phyloP scores from a whole-genome alignment of 495 filamentous ascomycete genomes.

The Cercophora samala region DNA sequence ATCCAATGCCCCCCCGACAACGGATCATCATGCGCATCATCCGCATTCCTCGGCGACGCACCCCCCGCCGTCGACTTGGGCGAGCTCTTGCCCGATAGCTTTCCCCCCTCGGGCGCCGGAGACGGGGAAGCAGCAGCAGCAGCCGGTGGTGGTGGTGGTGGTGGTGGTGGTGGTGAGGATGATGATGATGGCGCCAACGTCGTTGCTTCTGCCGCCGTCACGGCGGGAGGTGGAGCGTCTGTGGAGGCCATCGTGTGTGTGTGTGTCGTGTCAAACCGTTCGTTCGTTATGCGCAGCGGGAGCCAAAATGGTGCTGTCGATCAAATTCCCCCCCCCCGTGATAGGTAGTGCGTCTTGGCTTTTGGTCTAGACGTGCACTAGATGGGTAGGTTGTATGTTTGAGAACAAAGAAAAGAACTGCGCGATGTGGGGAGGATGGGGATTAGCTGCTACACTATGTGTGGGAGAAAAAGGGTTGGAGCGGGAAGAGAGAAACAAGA shows the following conservation, averaged over 20 bases:
- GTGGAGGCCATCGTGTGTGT: neutral
- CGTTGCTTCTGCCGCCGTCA: too few relatives aligned
- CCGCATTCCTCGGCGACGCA: neutral
- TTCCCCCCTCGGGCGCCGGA: neutral
- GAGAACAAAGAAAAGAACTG: neutral
- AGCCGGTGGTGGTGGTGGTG: neutral
- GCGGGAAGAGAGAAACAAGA: too few relatives aligned
- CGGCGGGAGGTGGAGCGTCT: neutral
- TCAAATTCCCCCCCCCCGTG: neutral
- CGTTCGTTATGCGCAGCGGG: too few relatives aligned
- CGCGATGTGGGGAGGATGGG: neutral
- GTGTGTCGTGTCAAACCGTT: too few relatives aligned
- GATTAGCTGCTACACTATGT: too few relatives aligned
- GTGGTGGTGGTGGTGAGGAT: too few relatives aligned
- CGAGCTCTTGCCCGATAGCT: neutral
- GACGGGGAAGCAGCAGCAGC: neutral
- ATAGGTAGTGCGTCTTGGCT: neutral
- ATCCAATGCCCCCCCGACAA: neutral
- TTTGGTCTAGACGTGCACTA: neutral
- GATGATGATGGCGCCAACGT: too few relatives aligned
- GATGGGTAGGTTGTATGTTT: neutral
- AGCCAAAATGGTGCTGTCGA: neutral
- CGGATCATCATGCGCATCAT: neutral
- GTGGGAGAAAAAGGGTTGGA: too few relatives aligned
- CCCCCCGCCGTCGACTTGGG: neutral